phyloP scores from a whole-genome alignment of 2,329 filamentous ascomycete genomes.

The Claviceps arundinis region DNA sequence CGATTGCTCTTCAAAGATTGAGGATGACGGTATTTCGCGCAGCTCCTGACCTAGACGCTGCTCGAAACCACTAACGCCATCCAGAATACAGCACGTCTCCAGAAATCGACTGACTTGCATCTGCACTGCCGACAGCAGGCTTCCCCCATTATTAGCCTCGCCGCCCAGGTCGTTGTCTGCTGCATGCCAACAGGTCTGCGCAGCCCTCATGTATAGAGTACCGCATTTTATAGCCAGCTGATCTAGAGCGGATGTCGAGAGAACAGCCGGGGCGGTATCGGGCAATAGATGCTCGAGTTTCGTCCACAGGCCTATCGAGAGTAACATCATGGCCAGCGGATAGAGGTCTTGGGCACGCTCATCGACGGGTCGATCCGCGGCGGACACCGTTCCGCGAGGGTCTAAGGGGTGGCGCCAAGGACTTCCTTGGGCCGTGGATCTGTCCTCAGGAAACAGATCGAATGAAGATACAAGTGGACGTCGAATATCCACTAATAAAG shows the following conservation, averaged over 20 bases:
- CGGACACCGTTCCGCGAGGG: constrained; percentile 35
- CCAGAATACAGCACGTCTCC: constrained; percentile 46
- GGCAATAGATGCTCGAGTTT: constrained; percentile 43
- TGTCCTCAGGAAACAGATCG: constrained; percentile 46
- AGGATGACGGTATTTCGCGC: constrained; percentile 11
- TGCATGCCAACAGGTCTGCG: constrained; percentile 58
- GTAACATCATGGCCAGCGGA: constrained; percentile 56
- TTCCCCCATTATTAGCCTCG: constrained; percentile 28
- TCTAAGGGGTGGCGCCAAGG: constrained; percentile 50
- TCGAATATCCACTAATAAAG: constrained; percentile 45
- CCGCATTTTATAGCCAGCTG: constrained; percentile 56
- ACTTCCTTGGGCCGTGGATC: constrained; percentile 9
- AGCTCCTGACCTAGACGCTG: constrained; percentile 38
- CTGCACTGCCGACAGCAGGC: constrained; percentile 40
- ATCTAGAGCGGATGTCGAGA: constrained; percentile 47
- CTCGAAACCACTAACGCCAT: constrained; percentile 43
- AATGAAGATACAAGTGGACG: constrained; percentile 61
- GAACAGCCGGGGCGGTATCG: constrained; percentile 30
- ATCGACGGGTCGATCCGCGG: constrained; percentile 36
- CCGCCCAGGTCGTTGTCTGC: constrained; percentile 48
- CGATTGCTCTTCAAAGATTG: neutral
- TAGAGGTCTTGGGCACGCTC: constrained; percentile 55
- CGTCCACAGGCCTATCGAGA: constrained; percentile 66
- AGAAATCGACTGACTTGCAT: constrained; percentile 42
- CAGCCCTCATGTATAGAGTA: constrained; percentile 61